phyloP scores from a whole-genome alignment of 2,329 filamentous ascomycete species.

The Thermomyces lanuginosus region DNA sequence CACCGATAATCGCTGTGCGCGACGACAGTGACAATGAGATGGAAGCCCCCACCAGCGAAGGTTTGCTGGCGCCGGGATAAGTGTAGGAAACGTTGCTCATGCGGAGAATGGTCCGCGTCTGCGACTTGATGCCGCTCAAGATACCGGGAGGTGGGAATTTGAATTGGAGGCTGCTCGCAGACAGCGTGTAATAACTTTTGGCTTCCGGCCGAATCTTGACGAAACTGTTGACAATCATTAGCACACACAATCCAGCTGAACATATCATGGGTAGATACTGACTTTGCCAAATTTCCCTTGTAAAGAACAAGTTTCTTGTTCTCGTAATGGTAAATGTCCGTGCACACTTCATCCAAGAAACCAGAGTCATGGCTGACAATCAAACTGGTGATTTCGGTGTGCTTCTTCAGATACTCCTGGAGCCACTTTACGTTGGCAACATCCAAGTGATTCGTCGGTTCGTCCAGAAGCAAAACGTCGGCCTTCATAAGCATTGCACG shows the following conservation, averaged over 20 bases:
- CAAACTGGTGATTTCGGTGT: slow-evolving; percentile 89
- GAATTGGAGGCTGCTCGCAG: slow-evolving; percentile 77
- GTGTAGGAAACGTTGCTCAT: slow-evolving; percentile 85
- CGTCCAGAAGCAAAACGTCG: slow-evolving; percentile 91
- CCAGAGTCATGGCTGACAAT: slow-evolving; percentile 98
- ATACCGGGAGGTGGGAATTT: slow-evolving; percentile 96
- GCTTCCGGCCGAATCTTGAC: slow-evolving; percentile 83
- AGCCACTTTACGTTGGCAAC: slow-evolving; percentile 94
- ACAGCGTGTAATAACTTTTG: slow-evolving; percentile 95
- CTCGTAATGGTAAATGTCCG: slow-evolving; percentile 98
- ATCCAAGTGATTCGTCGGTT: slow-evolving; percentile 97
- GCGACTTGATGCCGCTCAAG: slow-evolving; percentile 83
- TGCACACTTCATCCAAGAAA: slow-evolving; percentile 93
- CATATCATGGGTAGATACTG: slow-evolving; percentile 8
- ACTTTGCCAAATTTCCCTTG: slow-evolving; percentile 34
- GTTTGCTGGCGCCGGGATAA: slow-evolving; percentile 81
- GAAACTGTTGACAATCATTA: slow-evolving; percentile 34
- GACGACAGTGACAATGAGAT: slow-evolving; percentile 79
- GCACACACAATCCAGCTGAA: background rate
- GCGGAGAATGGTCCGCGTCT: slow-evolving; percentile 82
- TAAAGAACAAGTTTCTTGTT: slow-evolving; percentile 68
- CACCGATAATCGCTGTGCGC: slow-evolving; percentile 86
- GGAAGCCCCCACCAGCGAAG: slow-evolving; percentile 74
- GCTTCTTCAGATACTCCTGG: slow-evolving; percentile 84
- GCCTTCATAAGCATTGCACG: slow-evolving; percentile 92